Conservation (phyloP, 1,139 yeast species). For the Yamadazyma conglobata region DNA sequence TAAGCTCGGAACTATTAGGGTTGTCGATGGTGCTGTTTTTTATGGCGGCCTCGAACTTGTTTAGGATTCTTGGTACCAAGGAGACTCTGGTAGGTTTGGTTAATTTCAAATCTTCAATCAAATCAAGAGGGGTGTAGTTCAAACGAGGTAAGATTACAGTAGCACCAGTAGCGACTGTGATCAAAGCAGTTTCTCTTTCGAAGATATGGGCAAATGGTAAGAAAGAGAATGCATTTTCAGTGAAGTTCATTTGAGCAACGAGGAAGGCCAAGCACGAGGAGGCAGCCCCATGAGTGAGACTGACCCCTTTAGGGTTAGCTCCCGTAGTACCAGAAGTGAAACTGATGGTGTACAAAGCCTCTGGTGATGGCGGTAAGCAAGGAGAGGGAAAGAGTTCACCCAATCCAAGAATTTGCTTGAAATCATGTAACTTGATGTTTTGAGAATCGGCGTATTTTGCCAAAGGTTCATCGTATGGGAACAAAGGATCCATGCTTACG, state of each 20-base stretch:
- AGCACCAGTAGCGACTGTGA: slow-evolving; percentile 24
- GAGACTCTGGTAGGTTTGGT: slow-evolving; percentile 35
- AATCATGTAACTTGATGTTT: slow-evolving; percentile 27
- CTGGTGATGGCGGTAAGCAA: slow-evolving; percentile 26
- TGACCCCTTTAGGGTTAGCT: slow-evolving; percentile 38
- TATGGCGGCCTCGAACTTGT: slow-evolving; percentile 43
- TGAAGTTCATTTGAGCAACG: slow-evolving; percentile 12
- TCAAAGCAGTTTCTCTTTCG: slow-evolving; percentile 38
- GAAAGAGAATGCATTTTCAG: slow-evolving; percentile 29
- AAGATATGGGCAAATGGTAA: slow-evolving; percentile 73
- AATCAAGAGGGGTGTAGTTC: slow-evolving; percentile 31
- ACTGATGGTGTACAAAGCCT: slow-evolving; percentile 35
- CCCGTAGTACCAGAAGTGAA: slow-evolving; percentile 46
- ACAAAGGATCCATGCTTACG: slow-evolving; percentile 37
- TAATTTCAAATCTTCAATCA: slow-evolving; percentile 35
- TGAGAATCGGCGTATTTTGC: slow-evolving; percentile 19
- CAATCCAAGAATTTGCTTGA: slow-evolving; percentile 28
- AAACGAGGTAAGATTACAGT: slow-evolving; percentile 41
- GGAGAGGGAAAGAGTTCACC: slow-evolving; percentile 24
- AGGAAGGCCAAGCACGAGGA: slow-evolving; percentile 24
- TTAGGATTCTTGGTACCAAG: slow-evolving; percentile 39
- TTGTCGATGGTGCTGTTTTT: slow-evolving; percentile 43
- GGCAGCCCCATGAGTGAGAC: slow-evolving; percentile 29
- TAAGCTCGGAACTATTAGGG: slow-evolving; percentile 24
- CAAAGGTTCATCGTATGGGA: slow-evolving; percentile 17